Conservation (phyloP, 805 yeast genomes). For the Nakazawaea molendinolei region DNA sequence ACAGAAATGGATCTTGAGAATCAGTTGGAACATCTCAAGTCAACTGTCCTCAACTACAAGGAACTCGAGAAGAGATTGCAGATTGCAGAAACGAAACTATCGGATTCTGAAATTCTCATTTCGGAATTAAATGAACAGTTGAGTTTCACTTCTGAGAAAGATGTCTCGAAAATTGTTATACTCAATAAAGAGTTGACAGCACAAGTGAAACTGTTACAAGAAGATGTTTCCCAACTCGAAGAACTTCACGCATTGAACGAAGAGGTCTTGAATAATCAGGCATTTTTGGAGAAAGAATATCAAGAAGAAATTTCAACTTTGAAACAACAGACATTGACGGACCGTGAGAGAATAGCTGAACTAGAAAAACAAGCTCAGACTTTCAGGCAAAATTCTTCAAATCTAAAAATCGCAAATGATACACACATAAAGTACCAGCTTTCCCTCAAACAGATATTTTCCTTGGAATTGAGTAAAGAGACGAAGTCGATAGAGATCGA, state of each 20-base stretch:
- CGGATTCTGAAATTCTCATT: slow-evolving; percentile 26
- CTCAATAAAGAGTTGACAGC: slow-evolving; percentile 28
- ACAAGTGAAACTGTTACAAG: slow-evolving; percentile 26
- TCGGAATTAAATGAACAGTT: slow-evolving; percentile 28
- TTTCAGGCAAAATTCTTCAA: no score
- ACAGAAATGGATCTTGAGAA: not conserved
- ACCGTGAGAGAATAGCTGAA: slow-evolving; percentile 16
- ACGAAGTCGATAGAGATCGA: no score
- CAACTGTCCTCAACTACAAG: not conserved
- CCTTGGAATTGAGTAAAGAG: no score
- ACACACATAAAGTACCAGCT: no score
- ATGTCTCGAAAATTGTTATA: slow-evolving; percentile 28
- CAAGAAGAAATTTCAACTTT: slow-evolving; percentile 27
- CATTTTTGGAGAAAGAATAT: slow-evolving; percentile 36
- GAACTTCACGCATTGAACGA: slow-evolving; percentile 44
- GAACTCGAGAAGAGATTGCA: not conserved
- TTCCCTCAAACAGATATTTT: no score
- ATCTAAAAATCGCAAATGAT: no score
- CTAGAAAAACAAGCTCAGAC: slow-evolving; percentile 20
- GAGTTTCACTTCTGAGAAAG: slow-evolving; percentile 23
- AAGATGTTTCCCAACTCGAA: slow-evolving; percentile 37
- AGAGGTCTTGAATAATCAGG: slow-evolving; percentile 41
- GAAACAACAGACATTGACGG: slow-evolving; percentile 15
- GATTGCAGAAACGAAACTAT: slow-evolving; percentile 4
- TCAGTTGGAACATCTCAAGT: not conserved